Evolutionary conservation across 2,329 filamentous ascomycete species (phyloP).

Genomic region (Ophiostoma novo-ulmi): DNA sequence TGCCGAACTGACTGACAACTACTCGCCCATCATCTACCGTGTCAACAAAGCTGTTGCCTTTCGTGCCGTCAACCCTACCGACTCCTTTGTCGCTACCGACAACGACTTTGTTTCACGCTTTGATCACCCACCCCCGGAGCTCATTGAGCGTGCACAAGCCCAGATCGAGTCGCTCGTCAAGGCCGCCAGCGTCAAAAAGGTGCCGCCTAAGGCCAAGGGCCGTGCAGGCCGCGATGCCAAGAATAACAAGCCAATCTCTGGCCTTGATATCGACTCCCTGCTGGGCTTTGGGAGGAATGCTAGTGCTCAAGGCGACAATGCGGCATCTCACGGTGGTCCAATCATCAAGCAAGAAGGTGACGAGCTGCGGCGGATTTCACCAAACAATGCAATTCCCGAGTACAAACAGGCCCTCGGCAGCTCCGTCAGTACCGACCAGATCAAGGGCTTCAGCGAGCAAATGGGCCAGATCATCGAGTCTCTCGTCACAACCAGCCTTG

Average conservation of each 20-base stretch:
- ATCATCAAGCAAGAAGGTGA: conserved; percentile 30
- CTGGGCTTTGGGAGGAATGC: conserved; percentile 45
- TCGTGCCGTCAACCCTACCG: conserved; percentile 69
- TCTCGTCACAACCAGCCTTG: conserved; percentile 67
- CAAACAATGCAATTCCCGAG: conserved; percentile 77
- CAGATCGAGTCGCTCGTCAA: conserved; percentile 61
- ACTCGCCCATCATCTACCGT: conserved; percentile 79
- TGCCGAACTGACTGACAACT: conserved; percentile 73
- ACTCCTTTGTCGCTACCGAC: conserved; percentile 56
- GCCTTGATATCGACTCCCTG: conserved; percentile 78
- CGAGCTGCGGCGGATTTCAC: conserved; percentile 39
- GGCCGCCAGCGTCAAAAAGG: conserved; percentile 78
- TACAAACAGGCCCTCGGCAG: conserved; percentile 74
- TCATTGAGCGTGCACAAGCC: conserved; percentile 53
- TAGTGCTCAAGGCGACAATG: background rate
- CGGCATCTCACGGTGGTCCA: conserved; percentile 31
- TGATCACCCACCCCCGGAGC: conserved; percentile 63
- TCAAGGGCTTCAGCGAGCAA: conserved; percentile 66
- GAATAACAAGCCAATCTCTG: conserved; percentile 69
- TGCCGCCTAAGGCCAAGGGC: conserved; percentile 73
- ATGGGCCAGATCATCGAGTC: conserved; percentile 66
- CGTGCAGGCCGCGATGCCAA: conserved; percentile 63
- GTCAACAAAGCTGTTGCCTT: conserved; percentile 80
- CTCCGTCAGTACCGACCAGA: conserved; percentile 54
- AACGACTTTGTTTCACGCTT: conserved; percentile 62